Evolutionary conservation across 169 alveolate genomes (phyloP).

Genomic region (Cyclospora cayetanensis): DNA sequence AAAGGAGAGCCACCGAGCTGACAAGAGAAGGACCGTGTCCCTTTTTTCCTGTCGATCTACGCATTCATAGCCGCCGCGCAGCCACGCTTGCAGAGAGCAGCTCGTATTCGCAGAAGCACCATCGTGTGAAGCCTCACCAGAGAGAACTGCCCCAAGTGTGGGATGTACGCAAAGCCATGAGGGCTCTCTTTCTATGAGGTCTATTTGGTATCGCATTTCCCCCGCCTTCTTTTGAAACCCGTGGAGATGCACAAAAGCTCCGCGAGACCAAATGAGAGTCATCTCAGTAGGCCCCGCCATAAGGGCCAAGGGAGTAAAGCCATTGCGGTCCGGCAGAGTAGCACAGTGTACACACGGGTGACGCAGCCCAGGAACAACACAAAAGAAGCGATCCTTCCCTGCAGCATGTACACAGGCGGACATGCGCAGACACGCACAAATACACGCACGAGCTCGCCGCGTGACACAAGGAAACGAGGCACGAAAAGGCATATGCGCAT

Average conservation of each 20-base stretch:
- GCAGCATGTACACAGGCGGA: neutral
- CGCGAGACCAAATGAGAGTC: conserved; percentile 51
- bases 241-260: conserved; percentile 39
- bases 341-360: conserved; percentile 59
- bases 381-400: conserved; percentile 55
- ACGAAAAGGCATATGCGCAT: neutral
- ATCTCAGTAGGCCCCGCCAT: conserved; percentile 32
- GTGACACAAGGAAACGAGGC: neutral
- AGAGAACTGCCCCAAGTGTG: conserved; percentile 36
- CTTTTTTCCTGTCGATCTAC: too few species aligned
- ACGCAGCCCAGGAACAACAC: neutral
- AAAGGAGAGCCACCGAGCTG: neutral
- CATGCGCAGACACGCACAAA: neutral
- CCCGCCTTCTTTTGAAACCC: neutral
- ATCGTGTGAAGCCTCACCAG: conserved; percentile 44
- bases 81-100: too few species aligned
- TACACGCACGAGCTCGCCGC: neutral
- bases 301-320: conserved; percentile 38
- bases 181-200: conserved; percentile 12
- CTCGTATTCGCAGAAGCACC: too few species aligned
- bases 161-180: conserved; percentile 69
- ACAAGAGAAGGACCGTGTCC: too few species aligned
- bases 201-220: neutral
- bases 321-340: conserved; percentile 23
- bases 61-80: too few species aligned